Evolutionary conservation across 2,329 filamentous ascomycete species (phyloP).

Genomic region (Pyrenophora teres): DNA sequence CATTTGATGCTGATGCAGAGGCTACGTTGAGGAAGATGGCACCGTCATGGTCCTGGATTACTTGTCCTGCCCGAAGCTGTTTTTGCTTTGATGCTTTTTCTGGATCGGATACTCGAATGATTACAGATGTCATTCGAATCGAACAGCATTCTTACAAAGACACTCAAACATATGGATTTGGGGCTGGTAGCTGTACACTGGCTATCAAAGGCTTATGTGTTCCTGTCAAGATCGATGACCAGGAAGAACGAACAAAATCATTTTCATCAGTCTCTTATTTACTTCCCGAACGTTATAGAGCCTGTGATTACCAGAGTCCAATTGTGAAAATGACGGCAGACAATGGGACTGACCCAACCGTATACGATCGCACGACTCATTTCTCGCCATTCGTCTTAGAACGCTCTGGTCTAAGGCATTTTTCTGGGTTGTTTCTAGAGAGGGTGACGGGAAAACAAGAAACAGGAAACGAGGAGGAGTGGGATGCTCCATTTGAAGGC

Average conservation of each 20-base stretch:
- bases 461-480: not conserved
- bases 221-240: not conserved
- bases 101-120: too few relatives aligned
- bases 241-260: too few relatives aligned
- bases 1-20: not conserved
- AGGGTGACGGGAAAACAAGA: not conserved
- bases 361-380: not conserved
- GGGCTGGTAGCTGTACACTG: not conserved
- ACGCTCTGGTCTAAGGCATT: not conserved
- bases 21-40: not conserved
- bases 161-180: not conserved
- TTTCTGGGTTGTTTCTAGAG: not conserved
- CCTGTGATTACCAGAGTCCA: not conserved
- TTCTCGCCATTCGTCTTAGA: not conserved
- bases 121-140: too few relatives aligned
- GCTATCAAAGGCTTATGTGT: not conserved
- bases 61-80: too few relatives aligned
- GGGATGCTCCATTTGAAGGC: not conserved
- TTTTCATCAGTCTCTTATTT: not conserved
- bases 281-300: not conserved
- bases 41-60: slow-evolving; percentile 1
- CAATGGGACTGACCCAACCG: not conserved
- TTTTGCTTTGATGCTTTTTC: too few relatives aligned
- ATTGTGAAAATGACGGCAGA: not conserved
- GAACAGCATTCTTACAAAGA: too few relatives aligned